These are phyloP conservation scores for Kwoniella dendrophila DNA, from an alignment of 768 basidiomycete species.

Conservation along the genomic window DNA sequence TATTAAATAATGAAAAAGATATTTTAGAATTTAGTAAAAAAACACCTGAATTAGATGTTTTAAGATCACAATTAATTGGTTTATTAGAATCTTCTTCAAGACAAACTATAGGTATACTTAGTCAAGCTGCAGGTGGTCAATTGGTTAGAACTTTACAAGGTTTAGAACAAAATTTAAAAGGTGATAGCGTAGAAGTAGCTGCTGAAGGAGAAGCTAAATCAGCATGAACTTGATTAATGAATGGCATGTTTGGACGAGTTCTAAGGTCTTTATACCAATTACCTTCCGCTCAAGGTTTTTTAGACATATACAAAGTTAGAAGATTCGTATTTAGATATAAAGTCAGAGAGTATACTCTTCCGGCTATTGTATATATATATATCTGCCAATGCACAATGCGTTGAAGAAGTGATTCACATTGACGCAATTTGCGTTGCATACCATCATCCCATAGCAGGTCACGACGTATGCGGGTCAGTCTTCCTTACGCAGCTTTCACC, in stretches of 20 bases:
- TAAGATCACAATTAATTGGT: slow-evolving; percentile 82
- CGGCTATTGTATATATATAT: too few relatives aligned
- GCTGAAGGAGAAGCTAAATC: background rate
- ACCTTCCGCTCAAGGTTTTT: too few relatives aligned
- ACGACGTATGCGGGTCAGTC: too few relatives aligned
- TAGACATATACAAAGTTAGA: too few relatives aligned
- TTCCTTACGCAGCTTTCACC: too few relatives aligned
- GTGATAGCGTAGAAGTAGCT: slow-evolving; percentile 48
- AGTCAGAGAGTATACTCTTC: too few relatives aligned
- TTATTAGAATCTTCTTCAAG: slow-evolving; percentile 73
- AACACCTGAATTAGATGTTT: slow-evolving; percentile 73
- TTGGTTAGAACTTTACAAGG: slow-evolving; percentile 75
- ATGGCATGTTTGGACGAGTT: background rate
- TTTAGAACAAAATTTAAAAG: slow-evolving; percentile 68
- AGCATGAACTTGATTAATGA: slow-evolving; percentile 3
- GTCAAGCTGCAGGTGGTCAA: slow-evolving; percentile 69
- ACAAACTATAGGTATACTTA: slow-evolving; percentile 71
- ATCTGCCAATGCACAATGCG: too few relatives aligned
- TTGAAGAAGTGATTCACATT: too few relatives aligned
- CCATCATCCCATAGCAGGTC: too few relatives aligned
- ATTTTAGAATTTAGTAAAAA: slow-evolving; percentile 66
- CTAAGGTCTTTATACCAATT: too few relatives aligned
- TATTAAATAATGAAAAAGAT: slow-evolving; percentile 64
- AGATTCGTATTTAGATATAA: too few relatives aligned
- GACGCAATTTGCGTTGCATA: too few relatives aligned